Base-by-base conservation (phyloP, 2,329 filamentous ascomycete species). In the Calonectria fujianensis region DNA sequence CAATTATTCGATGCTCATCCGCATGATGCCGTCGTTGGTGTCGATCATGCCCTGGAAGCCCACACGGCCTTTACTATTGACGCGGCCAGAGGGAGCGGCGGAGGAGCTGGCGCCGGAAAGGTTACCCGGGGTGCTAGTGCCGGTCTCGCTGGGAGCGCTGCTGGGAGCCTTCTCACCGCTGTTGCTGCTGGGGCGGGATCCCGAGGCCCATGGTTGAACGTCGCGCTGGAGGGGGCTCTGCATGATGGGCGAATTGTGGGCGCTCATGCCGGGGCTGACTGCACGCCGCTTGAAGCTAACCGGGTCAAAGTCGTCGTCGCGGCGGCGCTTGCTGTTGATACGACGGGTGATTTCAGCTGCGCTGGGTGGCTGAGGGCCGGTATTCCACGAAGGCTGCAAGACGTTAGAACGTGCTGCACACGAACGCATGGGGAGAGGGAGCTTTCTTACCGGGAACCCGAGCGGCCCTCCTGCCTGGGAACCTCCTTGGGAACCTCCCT, bases 31-130 rank as follows among this genome's bases (percentile, higher is more conserved):
- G 84, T 98, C 96, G 83, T 95, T 95, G n/a, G 96, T 96, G 85
- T 98, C 96, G 24, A 92, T 94, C 96, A 98, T 98, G 1, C 96
- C 95, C 85, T 98, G 96, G 79, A 97, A 90, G 11, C 95, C 95
- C 18, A 98, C 89, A 41, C 95, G 85, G 76, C 88, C 93, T 83
- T 89, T 90, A 79, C 89, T 87, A 78, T 88, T 87, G 79, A 87
- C 84, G 14, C 90, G 88, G 72, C 89, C 90, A 10, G 77, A 86
- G 51, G 85, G 74, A 37, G 81, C 90, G 13, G 77, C 86, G 50
- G 85, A 75, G 31, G 81, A 81, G 57, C 81, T 81, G 32, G 75
- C 78, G 13, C 78, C 80, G 5, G 80, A 81, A 31, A 79, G n/a
- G 41, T 78, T 72, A 73, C 81, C 77, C 57, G 78, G 73, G 31